Evolutionary conservation across 176 grass and related monocot species (phyloP), one percentile per base, ranked within the genome.

Genomic region (Elymus sibiricus): DNA sequence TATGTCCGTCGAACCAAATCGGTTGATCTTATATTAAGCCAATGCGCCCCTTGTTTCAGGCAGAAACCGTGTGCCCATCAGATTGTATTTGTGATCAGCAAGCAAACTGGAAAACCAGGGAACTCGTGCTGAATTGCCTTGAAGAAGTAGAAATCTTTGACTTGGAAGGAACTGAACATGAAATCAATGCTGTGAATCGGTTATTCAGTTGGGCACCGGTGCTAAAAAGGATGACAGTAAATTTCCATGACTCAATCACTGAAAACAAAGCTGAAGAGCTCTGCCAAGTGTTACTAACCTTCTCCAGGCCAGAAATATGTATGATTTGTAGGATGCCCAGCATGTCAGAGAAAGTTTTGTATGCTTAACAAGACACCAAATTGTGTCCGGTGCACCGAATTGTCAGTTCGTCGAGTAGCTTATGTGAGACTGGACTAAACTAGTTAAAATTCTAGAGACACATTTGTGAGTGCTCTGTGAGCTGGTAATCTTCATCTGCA

Each of bases 211-310:
- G 86, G 86, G 79, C 46, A 3, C 67, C 13, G 21, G 3, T 9
- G 24, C 35, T 82, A 40, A 73, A 87, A 74, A 25, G 26, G 16
- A 74, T 80, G 67, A 28, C 68, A 49, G 31, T 81, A 74, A 74
- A 1, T 63, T 87, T 87, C 68, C 6, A 51, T 35, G 2, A 3
- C 4, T 37, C 53, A 24, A 47, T 80, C 55, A 24, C 53, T 35
- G 28, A 81, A 51, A 80, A 29, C 66, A 73, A 46, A 28, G 77
- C 15, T 22, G 19, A 56, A n/a, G 85, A 80, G 22, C 47, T 86
- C 13, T 80, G 16, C 53, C 26, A 47, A 40, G 37, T 46, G 39
- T 49, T 49, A 51, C 13, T 28, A 24, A 61, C 27, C 77, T 63
- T 80, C 27, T 80, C 53, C 29, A 73, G 27, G 25, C 76, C 47